Evolutionary conservation across 768 basidiomycete species (phyloP).

Genomic region (Mycena kentingensis): DNA sequence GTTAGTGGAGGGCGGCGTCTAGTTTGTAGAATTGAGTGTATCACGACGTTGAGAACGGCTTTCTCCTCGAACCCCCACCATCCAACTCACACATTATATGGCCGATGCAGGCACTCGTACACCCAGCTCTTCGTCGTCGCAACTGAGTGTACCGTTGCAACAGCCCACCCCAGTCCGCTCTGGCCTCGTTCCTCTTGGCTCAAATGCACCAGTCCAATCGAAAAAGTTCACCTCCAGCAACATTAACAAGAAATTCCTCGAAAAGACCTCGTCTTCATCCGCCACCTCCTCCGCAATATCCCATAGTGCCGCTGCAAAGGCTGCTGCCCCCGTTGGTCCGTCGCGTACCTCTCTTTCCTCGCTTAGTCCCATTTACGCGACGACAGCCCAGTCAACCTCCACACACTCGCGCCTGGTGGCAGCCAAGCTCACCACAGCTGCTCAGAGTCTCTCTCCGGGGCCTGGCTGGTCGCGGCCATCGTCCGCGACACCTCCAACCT

Average conservation of each 20-base stretch:
- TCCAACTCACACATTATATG: constrained; percentile 54
- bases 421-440: constrained; percentile 76
- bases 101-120: constrained; percentile 60
- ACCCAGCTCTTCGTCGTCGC: constrained; percentile 43
- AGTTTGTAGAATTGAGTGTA: background rate
- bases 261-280: constrained; percentile 75
- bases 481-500: constrained; percentile 64
- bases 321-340: constrained; percentile 57
- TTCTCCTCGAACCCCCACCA: background rate
- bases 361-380: constrained; percentile 18
- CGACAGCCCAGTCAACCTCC: constrained; percentile 52
- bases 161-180: constrained; percentile 38
- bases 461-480: constrained; percentile 81
- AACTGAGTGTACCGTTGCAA: constrained; percentile 31
- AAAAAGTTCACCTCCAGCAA: constrained; percentile 91
- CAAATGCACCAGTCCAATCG: constrained; percentile 50
- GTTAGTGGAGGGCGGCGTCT: constrained; percentile 1
- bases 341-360: constrained; percentile 13
- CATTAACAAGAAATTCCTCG: constrained; percentile 95
- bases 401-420: constrained; percentile 84
- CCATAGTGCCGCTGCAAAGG: constrained; percentile 47
- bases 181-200: constrained; percentile 48
- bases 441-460: constrained; percentile 57
- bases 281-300: constrained; percentile 47
- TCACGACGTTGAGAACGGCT: too few species aligned